A percentile compares a stretch with the other conserved stretches of the same genome.
These are phyloP conservation scores for Mycena rebaudengoi DNA, from an alignment of 768 basidiomycete species.

Conservation along the genomic window DNA sequence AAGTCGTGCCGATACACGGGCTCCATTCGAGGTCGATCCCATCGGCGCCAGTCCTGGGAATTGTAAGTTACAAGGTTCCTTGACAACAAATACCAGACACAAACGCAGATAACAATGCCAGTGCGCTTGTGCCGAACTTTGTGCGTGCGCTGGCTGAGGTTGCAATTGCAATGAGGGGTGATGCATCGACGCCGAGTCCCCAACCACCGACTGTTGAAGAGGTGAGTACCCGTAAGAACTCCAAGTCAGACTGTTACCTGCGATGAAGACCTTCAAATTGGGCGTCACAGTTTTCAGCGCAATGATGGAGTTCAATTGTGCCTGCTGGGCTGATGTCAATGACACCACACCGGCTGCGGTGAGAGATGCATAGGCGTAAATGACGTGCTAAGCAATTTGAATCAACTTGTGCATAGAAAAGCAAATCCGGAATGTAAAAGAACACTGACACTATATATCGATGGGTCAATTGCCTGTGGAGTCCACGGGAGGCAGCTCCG, in stretches of 20 bases:
- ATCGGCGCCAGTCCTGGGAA: conserved; percentile 8
- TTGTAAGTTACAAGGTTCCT: too few relatives aligned
- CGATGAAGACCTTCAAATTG: not conserved
- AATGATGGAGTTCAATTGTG: not conserved
- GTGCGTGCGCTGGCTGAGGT: conserved; percentile 3
- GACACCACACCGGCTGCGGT: not conserved
- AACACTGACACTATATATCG: not conserved
- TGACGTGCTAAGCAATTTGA: not conserved
- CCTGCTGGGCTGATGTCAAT: not conserved
- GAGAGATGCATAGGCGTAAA: not conserved
- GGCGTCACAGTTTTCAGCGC: not conserved
- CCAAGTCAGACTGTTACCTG: not conserved
- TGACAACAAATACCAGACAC: not conserved
- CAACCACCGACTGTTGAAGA: conserved; percentile 11
- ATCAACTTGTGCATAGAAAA: not conserved
- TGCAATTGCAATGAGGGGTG: conserved; percentile 4
- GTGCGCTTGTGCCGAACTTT: conserved; percentile 6
- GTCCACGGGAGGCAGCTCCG: not conserved
- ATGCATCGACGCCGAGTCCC: conserved; percentile 11
- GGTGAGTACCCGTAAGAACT: not conserved
- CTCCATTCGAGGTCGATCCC: conserved; percentile 16
- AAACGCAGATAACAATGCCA: conserved; percentile 3
- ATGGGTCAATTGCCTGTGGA: not conserved
- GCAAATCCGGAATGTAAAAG: too few relatives aligned
- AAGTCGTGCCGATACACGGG: not conserved